These are phyloP conservation scores for Echria macrotheca DNA, from an alignment of 495 filamentous ascomycete species.

Conservation along the genomic window DNA sequence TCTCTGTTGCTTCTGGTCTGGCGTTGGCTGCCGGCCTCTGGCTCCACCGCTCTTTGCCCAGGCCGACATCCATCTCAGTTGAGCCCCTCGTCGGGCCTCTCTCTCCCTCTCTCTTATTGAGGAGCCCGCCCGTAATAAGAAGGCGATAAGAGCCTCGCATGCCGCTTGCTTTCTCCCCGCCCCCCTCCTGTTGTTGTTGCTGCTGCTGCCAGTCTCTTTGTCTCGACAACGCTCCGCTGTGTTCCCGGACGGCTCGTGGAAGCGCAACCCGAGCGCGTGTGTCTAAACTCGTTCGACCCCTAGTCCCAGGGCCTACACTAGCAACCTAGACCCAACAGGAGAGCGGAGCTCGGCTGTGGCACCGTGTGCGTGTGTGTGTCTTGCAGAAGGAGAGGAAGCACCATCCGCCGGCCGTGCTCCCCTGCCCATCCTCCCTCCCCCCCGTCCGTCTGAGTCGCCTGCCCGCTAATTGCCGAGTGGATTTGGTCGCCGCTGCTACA, in stretches of 20 bases:
- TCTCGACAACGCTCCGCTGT: not conserved
- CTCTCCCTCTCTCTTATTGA: not conserved
- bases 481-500: not conserved
- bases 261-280: not conserved
- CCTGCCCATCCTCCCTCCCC: not conserved
- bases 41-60: slow-evolving; percentile 22
- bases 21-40: not conserved
- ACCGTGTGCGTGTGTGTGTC: slow-evolving; percentile 4
- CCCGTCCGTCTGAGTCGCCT: slow-evolving; percentile 2
- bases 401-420: not conserved
- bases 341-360: slow-evolving; percentile 1
- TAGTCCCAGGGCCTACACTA: too few species aligned
- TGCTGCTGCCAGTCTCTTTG: not conserved
- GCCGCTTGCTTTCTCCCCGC: not conserved
- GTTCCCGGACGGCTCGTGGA: not conserved
- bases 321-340: too few species aligned
- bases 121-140: not conserved
- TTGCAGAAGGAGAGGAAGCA: slow-evolving; percentile 1
- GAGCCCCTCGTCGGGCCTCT: not conserved
- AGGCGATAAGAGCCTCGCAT: not conserved
- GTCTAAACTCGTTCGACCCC: not conserved
- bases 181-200: not conserved
- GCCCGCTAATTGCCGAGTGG: slow-evolving; percentile 22
- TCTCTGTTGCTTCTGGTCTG: slow-evolving; percentile 4
- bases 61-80: not conserved